Evolutionary conservation across 202 grass and related monocot species (phyloP).

Genomic region (Carex sylvatica): DNA sequence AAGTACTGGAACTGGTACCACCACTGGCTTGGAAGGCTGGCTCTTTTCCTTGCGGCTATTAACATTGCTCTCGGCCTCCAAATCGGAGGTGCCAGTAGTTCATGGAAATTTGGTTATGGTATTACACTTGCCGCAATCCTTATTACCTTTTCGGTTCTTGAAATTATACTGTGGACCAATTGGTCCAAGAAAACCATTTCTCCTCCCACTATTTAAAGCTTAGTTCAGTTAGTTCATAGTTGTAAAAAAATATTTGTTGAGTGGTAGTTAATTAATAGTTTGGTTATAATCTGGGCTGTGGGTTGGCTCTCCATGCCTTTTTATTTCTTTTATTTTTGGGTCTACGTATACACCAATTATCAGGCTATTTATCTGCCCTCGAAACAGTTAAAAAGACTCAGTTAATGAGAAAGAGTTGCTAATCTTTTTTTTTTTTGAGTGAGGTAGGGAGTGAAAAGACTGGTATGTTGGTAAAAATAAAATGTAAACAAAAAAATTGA

Average conservation of each 20-base stretch:
- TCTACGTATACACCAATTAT: background rate
- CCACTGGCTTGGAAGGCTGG: constrained; percentile 83
- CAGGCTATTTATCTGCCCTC: background rate
- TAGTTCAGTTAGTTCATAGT: constrained; percentile 21
- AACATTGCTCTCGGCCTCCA: constrained; percentile 78
- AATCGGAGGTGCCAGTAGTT: constrained; percentile 47
- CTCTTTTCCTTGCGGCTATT: constrained; percentile 71
- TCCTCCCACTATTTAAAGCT: constrained; percentile 27
- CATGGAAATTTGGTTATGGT: constrained; percentile 73
- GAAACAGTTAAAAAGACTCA: background rate
- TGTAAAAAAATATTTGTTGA: background rate
- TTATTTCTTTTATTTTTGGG: background rate
- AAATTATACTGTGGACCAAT: constrained; percentile 60
- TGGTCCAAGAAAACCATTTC: constrained; percentile 46
- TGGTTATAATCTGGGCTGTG: background rate
- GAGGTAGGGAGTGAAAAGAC: background rate
- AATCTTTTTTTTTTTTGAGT: background rate
- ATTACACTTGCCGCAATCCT: constrained; percentile 58
- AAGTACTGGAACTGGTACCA: constrained; percentile 99
- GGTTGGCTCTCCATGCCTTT: background rate
- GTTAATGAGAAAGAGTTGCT: background rate
- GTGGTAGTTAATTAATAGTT: background rate
- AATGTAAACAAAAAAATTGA: background rate
- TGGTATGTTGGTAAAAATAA: background rate
- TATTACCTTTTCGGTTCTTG: constrained; percentile 46